phyloP scores from a whole-genome alignment of 495 filamentous ascomycete species.

The Haplographium delicatum region DNA sequence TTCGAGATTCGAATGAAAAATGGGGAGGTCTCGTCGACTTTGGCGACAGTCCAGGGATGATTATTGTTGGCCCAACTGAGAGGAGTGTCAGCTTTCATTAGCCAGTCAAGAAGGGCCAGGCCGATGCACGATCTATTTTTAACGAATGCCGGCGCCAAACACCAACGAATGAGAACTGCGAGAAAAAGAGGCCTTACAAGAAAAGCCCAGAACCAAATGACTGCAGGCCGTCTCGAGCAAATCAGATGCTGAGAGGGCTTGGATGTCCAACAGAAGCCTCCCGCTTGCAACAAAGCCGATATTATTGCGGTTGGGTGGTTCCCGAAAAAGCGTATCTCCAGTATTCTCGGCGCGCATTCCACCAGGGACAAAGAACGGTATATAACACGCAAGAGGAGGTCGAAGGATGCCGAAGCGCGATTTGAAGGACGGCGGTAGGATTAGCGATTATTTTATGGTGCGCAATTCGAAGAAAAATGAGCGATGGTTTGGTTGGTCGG shows the following conservation, averaged over 20 bases:
- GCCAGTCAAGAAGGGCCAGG: conserved; percentile 11
- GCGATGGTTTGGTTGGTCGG: too few relatives aligned
- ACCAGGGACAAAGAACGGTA: conserved; percentile 8
- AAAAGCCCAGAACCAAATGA: conserved; percentile 1
- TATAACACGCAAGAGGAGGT: background rate
- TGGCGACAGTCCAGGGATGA: conserved; percentile 16
- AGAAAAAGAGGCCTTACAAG: conserved; percentile 12
- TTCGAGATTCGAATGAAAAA: conserved; percentile 11
- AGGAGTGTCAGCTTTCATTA: conserved; percentile 23
- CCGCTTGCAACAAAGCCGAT: conserved; percentile 15
- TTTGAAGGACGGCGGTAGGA: too few relatives aligned
- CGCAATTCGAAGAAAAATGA: too few relatives aligned
- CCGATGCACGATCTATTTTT: conserved; percentile 17
- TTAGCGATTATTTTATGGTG: too few relatives aligned
- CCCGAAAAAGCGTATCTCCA: background rate
- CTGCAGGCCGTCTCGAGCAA: conserved; percentile 1
- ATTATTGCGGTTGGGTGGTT: background rate
- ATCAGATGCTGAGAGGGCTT: conserved; percentile 1
- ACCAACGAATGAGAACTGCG: conserved; percentile 14
- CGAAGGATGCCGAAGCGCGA: background rate
- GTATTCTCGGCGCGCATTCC: conserved; percentile 10
- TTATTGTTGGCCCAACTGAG: conserved; percentile 21
- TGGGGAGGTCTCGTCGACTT: conserved; percentile 11
- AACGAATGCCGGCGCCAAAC: conserved; percentile 21
- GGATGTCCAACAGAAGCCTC: conserved; percentile 5